Base-by-base conservation (phyloP, 352 stramenopile genomes). In the Thraustochytrium sp. region DNA sequence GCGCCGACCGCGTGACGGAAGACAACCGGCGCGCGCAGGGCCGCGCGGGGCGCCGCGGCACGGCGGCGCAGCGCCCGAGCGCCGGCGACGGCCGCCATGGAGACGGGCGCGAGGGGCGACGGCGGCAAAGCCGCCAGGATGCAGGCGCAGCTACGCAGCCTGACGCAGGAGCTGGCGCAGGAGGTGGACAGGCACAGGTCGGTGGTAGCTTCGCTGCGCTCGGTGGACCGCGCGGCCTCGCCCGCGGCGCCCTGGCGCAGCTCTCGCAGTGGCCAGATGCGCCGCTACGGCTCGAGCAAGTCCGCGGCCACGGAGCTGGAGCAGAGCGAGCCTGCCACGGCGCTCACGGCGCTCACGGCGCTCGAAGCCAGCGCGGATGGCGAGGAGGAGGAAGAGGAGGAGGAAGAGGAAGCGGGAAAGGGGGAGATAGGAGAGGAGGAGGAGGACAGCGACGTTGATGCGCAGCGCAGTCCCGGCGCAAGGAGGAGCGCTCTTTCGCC, bases 151-250 rank as follows among this genome's bases (percentile, higher is more conserved):
- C 65, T 78, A 4, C 29, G 29, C 5, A 49, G 31, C 34, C 40
- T 78, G 5, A 62, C 65, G 37, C 44, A 42, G 34, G 65, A 78
- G 46, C 65, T 78, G 21, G 48, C 65, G 29, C 3, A 9, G n/a
- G 65, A 78, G 29, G 65, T 62, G n/a, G n/a, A 63, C 13, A 38
- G 65, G 16, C 65, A 78, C 37, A 34, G 63, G 38, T 53, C 63
- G 13, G 63, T 36, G 63, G 9, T 76, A 5, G 38, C 42, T 13
- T 21, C 23, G 38, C 63, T 76, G 4, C n/a, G 63, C 9, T 21
- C 21, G 9, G 46, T 9, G 46, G 9, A 21, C 23, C 8, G 38
- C 23, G 16, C 37, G 26, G 16, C 59, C 9, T 26, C 11, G 23
- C 5, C 59, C 8, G 36, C 11, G 34, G 36, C 21, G 21, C 11